Evolutionary conservation across 805 yeast genomes (phyloP).

Genomic region (Kodamaea neixiangensis): DNA sequence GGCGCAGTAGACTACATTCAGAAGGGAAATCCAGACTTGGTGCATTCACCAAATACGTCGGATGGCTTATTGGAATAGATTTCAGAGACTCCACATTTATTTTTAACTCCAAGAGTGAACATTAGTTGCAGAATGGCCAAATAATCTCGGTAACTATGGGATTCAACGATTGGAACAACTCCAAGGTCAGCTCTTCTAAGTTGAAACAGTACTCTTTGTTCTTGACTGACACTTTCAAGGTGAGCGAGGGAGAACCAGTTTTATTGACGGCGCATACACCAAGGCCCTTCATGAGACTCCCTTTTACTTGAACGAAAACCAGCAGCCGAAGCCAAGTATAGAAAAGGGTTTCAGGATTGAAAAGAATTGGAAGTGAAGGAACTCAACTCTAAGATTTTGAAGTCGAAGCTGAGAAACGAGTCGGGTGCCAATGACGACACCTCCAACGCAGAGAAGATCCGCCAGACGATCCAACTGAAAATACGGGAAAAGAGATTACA

Average conservation of each 20-base stretch:
- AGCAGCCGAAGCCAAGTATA: constrained; percentile 33
- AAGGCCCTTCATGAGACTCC: constrained; percentile 75
- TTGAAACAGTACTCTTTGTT: constrained; percentile 67
- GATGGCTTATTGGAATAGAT: constrained; percentile 88
- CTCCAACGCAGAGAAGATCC: constrained; percentile 66
- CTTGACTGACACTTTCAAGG: constrained; percentile 77
- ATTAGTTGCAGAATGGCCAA: constrained; percentile 68
- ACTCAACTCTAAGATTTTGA: constrained; percentile 65
- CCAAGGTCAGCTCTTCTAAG: constrained; percentile 47
- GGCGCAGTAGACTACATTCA: constrained; percentile 62
- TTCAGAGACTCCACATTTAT: constrained; percentile 79
- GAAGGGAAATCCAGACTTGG: constrained; percentile 61
- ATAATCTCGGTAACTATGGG: constrained; percentile 78
- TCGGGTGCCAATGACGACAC: constrained; percentile 68
- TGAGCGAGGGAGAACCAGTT: constrained; percentile 61
- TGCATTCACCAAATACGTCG: constrained; percentile 75
- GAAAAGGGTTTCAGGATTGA: constrained; percentile 40
- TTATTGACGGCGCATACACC: constrained; percentile 75
- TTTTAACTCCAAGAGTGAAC: constrained; percentile 70
- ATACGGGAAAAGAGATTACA: constrained; percentile 83
- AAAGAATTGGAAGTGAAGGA: constrained; percentile 28
- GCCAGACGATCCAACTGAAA: constrained; percentile 79
- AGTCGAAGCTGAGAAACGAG: constrained; percentile 78
- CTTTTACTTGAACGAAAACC: constrained; percentile 75
- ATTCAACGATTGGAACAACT: constrained; percentile 60